Base-by-base conservation (phyloP, 148 eudicot genomes). In the Drosera capensis region DNA sequence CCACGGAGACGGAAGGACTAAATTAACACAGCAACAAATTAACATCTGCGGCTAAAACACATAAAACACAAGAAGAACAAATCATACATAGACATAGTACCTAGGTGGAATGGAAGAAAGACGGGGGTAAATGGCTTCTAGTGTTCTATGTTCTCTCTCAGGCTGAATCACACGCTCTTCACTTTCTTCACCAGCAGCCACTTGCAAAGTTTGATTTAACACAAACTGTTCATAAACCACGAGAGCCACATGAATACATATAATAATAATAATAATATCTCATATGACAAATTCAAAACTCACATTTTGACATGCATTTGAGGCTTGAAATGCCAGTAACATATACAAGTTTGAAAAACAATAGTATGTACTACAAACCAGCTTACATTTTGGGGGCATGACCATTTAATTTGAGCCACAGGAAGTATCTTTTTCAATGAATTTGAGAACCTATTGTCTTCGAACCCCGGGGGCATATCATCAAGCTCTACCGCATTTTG, bases 131-230 rank as follows among this genome's bases (percentile, higher is more conserved):
- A 58, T 49, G 29, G 66, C 68, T 58, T 71, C 76, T 31, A 53
- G 58, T 40, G 66, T 41, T 20, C 48, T 56, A 44, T n/a, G 47
- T 60, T 71, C 68, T 60, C 80, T 47, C 42, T 14, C 30, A 37
- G 44, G 57, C 48, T 72, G 82, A 58, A 52, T 54, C 34, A 20
- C 45, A 20, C 43, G 56, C 56, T 78, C 86, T 51, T 70, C 30
- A 48, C 94, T 78, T 48, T 65, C 71, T 46, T 75, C 94, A 25
- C 94, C 94, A 48, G 74, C 64, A 43, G 67, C 86, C 40, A 82
- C 73, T 35, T 16, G 62, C 86, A 82, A 75, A n/a, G 51, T 49
- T 24, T 6, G 1, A 46, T 51, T 49, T 48, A 72, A 42, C 41
- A 23, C 37, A 43, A 78, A 65, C 94, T 78, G 70, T 43, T 51